Evolutionary conservation across 2,329 filamentous ascomycete genomes (phyloP).

Genomic region (Colletotrichum siamense): DNA sequence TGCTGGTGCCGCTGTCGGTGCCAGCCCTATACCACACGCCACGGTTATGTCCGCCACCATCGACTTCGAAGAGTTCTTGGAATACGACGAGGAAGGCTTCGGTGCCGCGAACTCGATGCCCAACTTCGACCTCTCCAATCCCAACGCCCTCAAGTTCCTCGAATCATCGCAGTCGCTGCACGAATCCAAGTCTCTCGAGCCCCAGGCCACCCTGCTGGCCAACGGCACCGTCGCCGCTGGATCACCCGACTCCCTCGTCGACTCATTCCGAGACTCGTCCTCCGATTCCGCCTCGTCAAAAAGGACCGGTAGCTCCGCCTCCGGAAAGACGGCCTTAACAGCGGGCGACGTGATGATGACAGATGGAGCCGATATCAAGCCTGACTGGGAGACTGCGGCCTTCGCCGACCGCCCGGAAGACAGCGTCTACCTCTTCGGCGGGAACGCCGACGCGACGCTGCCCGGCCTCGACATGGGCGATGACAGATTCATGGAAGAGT

Average conservation of each 20-base stretch:
- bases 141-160: conserved; percentile 39
- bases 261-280: conserved; percentile 53
- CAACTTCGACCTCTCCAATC: conserved; percentile 37
- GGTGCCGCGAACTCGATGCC: conserved; percentile 34
- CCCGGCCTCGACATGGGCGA: conserved; percentile 37
- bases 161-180: conserved; percentile 28
- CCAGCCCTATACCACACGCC: conserved; percentile 45
- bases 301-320: conserved; percentile 50
- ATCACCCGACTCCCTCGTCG: conserved; percentile 47
- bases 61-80: conserved; percentile 37
- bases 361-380: conserved; percentile 43
- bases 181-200: conserved; percentile 16
- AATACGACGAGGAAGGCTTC: conserved; percentile 43
- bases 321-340: conserved; percentile 47
- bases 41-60: conserved; percentile 37
- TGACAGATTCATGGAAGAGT: conserved; percentile 52
- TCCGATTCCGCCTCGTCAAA: conserved; percentile 59
- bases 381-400: conserved; percentile 45
- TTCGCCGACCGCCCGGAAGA: conserved; percentile 42
- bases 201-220: conserved; percentile 21
- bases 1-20: conserved; percentile 26
- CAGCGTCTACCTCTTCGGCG: conserved; percentile 38
- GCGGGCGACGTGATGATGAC: conserved; percentile 49
- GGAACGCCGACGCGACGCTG: conserved; percentile 27
- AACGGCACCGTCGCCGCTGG: conserved; percentile 37